Conservation (phyloP, 805 yeast genomes). For the Metschnikowia drakensbergensis region DNA sequence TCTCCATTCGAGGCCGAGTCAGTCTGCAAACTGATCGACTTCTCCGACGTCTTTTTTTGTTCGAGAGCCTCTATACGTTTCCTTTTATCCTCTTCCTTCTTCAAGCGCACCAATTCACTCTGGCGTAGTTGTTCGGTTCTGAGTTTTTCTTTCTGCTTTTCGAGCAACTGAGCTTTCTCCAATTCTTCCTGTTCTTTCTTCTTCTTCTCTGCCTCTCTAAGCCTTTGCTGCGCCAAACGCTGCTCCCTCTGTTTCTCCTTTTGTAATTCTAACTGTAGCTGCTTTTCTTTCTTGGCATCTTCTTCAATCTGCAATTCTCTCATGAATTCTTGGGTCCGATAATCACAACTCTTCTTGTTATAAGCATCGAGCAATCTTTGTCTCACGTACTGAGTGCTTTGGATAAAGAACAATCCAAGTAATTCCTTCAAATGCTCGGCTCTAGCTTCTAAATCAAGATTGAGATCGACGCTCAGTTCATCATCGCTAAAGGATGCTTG, state of each 20-base stretch:
- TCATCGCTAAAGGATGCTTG: neutral
- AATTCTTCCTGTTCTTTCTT: slow-evolving; percentile 53
- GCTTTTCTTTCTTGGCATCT: slow-evolving; percentile 57
- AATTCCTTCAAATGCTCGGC: slow-evolving; percentile 60
- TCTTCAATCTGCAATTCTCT: slow-evolving; percentile 72
- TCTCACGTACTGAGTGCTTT: slow-evolving; percentile 74
- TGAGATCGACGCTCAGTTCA: neutral
- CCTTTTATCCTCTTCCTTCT: slow-evolving; percentile 48
- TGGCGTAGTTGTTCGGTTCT: slow-evolving; percentile 37
- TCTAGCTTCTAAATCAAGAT: neutral
- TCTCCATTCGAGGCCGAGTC: slow-evolving; percentile 9
- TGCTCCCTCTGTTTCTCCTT: slow-evolving; percentile 70
- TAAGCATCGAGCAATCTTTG: slow-evolving; percentile 71
- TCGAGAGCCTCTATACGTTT: slow-evolving; percentile 35
- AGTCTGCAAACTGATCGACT: slow-evolving; percentile 23
- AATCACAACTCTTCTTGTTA: slow-evolving; percentile 77
- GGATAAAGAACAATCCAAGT: slow-evolving; percentile 71
- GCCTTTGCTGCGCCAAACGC: slow-evolving; percentile 57
- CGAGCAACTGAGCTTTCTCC: slow-evolving; percentile 29
- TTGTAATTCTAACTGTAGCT: slow-evolving; percentile 60
- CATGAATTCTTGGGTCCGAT: slow-evolving; percentile 56
- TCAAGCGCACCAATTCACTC: slow-evolving; percentile 36
- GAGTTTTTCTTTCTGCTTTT: slow-evolving; percentile 30
- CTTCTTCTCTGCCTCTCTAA: slow-evolving; percentile 58
- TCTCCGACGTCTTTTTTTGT: slow-evolving; percentile 15